These are phyloP conservation scores for Hirsutella minnesotensis DNA, from an alignment of 2,329 filamentous ascomycete genomes.

Conservation along the genomic window DNA sequence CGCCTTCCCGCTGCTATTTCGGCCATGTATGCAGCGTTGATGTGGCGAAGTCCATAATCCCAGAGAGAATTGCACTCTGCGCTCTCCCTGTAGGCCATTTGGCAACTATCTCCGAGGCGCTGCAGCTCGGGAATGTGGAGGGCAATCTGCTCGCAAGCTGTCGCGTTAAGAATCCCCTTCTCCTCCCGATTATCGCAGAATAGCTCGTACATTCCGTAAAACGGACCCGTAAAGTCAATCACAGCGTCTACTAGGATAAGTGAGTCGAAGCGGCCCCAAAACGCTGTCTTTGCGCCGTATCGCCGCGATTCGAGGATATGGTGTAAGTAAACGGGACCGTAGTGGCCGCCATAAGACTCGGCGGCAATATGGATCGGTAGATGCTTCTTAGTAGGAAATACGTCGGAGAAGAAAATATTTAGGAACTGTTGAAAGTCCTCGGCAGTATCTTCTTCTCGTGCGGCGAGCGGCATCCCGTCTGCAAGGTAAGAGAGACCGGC, in stretches of 20 bases:
- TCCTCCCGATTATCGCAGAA: not conserved
- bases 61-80: not conserved
- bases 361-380: slow-evolving; percentile 29
- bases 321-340: slow-evolving; percentile 17
- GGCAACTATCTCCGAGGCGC: slow-evolving; percentile 2
- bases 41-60: too few species aligned
- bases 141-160: slow-evolving; percentile 1
- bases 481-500: slow-evolving; percentile 25
- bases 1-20: too few species aligned
- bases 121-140: not conserved
- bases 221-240: slow-evolving; percentile 4
- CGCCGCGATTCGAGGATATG: slow-evolving; percentile 6
- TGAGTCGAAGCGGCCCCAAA: slow-evolving; percentile 5
- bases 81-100: not conserved
- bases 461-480: slow-evolving; percentile 12
- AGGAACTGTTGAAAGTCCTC: slow-evolving; percentile 35
- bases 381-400: slow-evolving; percentile 24
- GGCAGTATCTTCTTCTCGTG: slow-evolving; percentile 21
- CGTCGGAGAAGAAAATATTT: slow-evolving; percentile 29
- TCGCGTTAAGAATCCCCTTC: slow-evolving; percentile 1
- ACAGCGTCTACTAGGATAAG: slow-evolving; percentile 5
- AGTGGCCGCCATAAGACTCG: too few species aligned
- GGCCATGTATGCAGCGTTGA: too few species aligned
- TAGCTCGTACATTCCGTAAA: slow-evolving; percentile 3
- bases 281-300: slow-evolving; percentile 2